Percentiles rank a stretch among this genome's conserved stretches.
These are phyloP conservation scores for Penicillium sp. DNA, from an alignment of 2,329 filamentous ascomycete species.

Conservation along the genomic window DNA sequence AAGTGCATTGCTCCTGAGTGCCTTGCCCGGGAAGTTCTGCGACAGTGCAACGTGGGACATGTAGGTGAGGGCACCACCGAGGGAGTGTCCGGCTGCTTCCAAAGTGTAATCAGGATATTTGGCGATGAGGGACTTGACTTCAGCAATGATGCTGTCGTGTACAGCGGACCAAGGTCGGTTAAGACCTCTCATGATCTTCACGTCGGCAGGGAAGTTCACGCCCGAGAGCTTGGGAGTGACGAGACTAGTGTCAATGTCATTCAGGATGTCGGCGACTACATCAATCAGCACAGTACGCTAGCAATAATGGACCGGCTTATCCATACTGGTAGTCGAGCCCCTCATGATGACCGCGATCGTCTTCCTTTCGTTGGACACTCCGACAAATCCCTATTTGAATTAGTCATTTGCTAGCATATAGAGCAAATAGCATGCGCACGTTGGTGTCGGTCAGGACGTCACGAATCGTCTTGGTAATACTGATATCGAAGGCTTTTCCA, in stretches of 20 bases:
- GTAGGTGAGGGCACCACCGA: constrained; percentile 33
- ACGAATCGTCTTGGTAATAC: constrained; percentile 28
- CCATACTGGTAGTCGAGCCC: constrained; percentile 29
- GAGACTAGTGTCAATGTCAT: constrained; percentile 27
- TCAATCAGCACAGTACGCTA: not conserved
- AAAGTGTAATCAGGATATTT: constrained; percentile 30
- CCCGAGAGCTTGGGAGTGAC: constrained; percentile 28
- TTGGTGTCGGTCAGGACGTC: constrained; percentile 26
- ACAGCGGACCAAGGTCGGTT: constrained; percentile 29
- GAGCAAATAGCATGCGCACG: constrained; percentile 1
- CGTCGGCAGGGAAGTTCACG: constrained; percentile 27
- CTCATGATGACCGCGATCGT: constrained; percentile 32
- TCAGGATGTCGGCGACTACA: constrained; percentile 22
- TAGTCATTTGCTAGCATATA: not conserved
- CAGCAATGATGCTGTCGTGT: constrained; percentile 29
- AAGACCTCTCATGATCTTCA: constrained; percentile 30
- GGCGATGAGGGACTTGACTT: constrained; percentile 25
- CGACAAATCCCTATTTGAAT: constrained; percentile 26
- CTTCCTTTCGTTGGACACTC: constrained; percentile 26
- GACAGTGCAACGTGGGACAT: constrained; percentile 33
- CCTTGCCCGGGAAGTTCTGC: constrained; percentile 30
- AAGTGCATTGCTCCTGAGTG: constrained; percentile 32
- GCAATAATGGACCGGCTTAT: not conserved
- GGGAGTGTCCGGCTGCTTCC: constrained; percentile 32
- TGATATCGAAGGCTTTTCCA: constrained; percentile 30